phyloP scores from a whole-genome alignment of 73 alveolate genomes.

The Paramecium primaurelia region DNA sequence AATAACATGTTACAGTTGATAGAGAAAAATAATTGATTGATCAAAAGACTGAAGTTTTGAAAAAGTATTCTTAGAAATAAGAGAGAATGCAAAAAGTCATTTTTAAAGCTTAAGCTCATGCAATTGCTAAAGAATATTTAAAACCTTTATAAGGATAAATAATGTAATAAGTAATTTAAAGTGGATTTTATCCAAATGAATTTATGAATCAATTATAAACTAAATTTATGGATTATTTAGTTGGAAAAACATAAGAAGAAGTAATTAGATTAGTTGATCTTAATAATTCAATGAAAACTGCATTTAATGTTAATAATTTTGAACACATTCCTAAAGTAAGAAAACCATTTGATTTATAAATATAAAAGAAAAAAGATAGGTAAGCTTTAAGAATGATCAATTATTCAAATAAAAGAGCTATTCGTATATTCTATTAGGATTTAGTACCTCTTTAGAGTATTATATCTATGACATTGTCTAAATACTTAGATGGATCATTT shows the following conservation, averaged over 20 bases:
- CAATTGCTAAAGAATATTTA: slow-evolving; percentile 73
- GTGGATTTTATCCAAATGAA: slow-evolving; percentile 67
- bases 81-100: slow-evolving; percentile 58
- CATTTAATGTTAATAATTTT: background rate
- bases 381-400: slow-evolving; percentile 26
- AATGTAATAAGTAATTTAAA: slow-evolving; percentile 60
- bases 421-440: slow-evolving; percentile 34
- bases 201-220: slow-evolving; percentile 72
- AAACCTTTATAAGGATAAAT: slow-evolving; percentile 54
- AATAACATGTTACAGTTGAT: slow-evolving; percentile 70
- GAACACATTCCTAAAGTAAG: background rate
- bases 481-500: slow-evolving; percentile 49
- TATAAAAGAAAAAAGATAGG: slow-evolving; percentile 52
- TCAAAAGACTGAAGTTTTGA: slow-evolving; percentile 70
- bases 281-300: background rate
- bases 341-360: background rate
- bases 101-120: slow-evolving; percentile 68
- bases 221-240: slow-evolving; percentile 74
- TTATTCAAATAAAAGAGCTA: slow-evolving; percentile 31
- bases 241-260: slow-evolving; percentile 64
- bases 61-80: slow-evolving; percentile 64
- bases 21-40: slow-evolving; percentile 72
- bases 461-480: background rate
- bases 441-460: background rate
- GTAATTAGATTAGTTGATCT: slow-evolving; percentile 55